These are phyloP conservation scores for Epichloe sibirici DNA, from an alignment of 2,329 filamentous ascomycete genomes.

Conservation along the genomic window DNA sequence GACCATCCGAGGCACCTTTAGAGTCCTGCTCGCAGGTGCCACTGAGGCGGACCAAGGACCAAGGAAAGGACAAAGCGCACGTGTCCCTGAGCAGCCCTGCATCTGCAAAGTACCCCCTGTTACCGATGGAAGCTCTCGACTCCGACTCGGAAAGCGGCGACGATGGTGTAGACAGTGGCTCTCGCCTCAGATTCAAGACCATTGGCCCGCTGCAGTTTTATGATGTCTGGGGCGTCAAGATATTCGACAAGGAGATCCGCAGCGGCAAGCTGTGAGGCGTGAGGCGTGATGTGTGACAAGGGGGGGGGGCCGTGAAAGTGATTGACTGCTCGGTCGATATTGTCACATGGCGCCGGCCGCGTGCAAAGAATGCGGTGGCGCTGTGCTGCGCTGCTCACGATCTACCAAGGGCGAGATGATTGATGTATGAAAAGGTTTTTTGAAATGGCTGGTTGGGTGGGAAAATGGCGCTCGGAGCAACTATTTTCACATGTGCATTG, in stretches of 20 bases:
- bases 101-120: slow-evolving; percentile 14
- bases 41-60: slow-evolving; percentile 23
- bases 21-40: slow-evolving; percentile 17
- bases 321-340: too few species aligned
- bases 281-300: not conserved
- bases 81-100: slow-evolving; percentile 4
- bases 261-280: not conserved
- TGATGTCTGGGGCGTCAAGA: slow-evolving; percentile 35
- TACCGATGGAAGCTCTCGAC: slow-evolving; percentile 17
- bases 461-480: too few species aligned
- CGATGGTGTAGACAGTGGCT: slow-evolving; percentile 17
- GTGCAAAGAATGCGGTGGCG: too few species aligned
- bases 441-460: too few species aligned
- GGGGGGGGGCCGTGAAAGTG: not conserved
- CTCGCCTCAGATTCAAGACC: slow-evolving; percentile 23
- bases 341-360: too few species aligned
- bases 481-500: too few species aligned
- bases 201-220: slow-evolving; percentile 26
- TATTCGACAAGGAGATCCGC: slow-evolving; percentile 47
- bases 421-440: too few species aligned
- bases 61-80: slow-evolving; percentile 20
- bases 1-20: slow-evolving; percentile 20
- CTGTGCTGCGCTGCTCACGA: too few species aligned
- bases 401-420: too few species aligned
- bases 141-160: slow-evolving; percentile 25